Percentiles rank a stretch among this genome's conserved stretches.
Conservation (phyloP, 805 yeast species). For the Suhomyces prunicola region DNA sequence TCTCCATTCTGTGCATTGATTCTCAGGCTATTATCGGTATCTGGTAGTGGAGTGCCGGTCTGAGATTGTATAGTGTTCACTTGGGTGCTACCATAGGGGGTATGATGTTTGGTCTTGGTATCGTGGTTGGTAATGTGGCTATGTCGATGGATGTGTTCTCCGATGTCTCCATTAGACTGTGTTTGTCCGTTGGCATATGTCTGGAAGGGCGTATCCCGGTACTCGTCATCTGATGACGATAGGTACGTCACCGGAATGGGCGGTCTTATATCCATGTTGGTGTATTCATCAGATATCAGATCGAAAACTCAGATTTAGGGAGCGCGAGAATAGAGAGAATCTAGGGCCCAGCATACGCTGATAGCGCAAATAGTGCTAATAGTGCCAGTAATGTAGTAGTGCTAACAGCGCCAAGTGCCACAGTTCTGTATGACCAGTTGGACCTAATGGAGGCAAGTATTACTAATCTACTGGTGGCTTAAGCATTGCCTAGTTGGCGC, state of each 20-base stretch:
- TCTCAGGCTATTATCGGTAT: too few species aligned
- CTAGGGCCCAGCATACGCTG: too few species aligned
- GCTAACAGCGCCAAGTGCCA: too few species aligned
- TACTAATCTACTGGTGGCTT: too few species aligned
- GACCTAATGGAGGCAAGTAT: too few species aligned
- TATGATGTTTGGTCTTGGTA: neutral
- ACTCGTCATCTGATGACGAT: conserved; percentile 3
- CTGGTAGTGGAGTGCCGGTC: neutral
- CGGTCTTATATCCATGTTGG: neutral
- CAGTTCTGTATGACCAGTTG: too few species aligned
- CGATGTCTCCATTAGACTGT: neutral
- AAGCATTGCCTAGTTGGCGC: too few species aligned
- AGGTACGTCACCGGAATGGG: conserved; percentile 2
- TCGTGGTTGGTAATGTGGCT: neutral
- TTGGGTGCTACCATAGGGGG: neutral
- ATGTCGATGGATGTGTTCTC: neutral
- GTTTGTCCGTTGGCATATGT: too few species aligned
- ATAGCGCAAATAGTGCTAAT: too few species aligned
- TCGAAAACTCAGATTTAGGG: neutral
- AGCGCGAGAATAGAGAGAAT: neutral
- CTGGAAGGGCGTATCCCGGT: neutral
- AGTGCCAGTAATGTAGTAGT: too few species aligned
- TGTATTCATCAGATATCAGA: neutral
- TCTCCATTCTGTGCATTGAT: neutral
- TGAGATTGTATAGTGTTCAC: neutral